Percentiles rank a stretch among this genome's conserved stretches.
These are phyloP conservation scores for Albatrellus ellisii DNA, from an alignment of 768 basidiomycete species.

Conservation along the genomic window DNA sequence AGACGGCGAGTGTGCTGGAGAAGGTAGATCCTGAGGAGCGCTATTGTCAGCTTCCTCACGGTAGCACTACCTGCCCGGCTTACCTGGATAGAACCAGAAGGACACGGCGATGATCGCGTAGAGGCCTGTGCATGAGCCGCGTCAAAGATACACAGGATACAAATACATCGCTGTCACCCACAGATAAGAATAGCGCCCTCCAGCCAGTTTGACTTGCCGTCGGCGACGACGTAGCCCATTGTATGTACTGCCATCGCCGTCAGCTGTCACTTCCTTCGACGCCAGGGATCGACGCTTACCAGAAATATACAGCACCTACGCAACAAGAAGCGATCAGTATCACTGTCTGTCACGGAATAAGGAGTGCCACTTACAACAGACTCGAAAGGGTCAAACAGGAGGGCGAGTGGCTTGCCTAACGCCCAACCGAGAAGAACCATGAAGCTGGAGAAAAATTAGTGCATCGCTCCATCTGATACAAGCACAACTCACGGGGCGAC, in stretches of 20 bases:
- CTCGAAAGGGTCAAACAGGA: conserved; percentile 84
- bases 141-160: conserved; percentile 2
- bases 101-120: conserved; percentile 43
- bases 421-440: conserved; percentile 75
- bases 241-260: conserved; percentile 26
- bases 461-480: neutral
- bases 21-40: conserved; percentile 15
- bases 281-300: conserved; percentile 18
- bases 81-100: conserved; percentile 39
- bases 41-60: neutral
- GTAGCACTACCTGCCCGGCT: neutral
- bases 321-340: neutral
- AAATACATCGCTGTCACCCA: conserved; percentile 15
- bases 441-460: conserved; percentile 28
- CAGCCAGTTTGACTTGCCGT: conserved; percentile 89
- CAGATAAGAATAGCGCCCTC: conserved; percentile 76
- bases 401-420: conserved; percentile 62
- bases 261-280: neutral
- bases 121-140: conserved; percentile 22
- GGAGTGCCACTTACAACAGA: conserved; percentile 29
- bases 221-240: conserved; percentile 75
- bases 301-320: conserved; percentile 29
- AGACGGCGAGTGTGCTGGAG: conserved; percentile 19
- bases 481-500: conserved; percentile 40
- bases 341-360: neutral